These are phyloP conservation scores for Coemansia sp. DNA, from an alignment of 192 early-diverging fungal species.

Conservation along the genomic window DNA sequence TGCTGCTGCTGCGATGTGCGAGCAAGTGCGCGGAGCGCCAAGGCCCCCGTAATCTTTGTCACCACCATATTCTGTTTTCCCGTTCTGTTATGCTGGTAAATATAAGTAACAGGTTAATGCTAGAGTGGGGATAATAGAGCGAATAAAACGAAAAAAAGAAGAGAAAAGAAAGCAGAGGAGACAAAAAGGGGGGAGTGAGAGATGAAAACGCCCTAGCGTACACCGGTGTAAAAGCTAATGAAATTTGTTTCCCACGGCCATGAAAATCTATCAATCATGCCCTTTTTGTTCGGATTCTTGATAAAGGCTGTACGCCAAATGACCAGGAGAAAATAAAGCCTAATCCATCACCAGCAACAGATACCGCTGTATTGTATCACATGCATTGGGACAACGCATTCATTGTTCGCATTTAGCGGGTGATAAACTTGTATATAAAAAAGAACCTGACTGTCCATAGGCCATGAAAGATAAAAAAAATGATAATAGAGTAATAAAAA, in stretches of 20 bases:
- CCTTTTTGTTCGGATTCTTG: too few relatives aligned
- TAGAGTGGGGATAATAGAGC: not conserved
- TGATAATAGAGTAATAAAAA: not conserved
- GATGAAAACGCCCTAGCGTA: not conserved
- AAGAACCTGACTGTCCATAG: not conserved
- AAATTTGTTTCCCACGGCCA: slow-evolving; percentile 11
- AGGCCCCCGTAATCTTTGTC: not conserved
- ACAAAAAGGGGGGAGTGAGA: too few relatives aligned
- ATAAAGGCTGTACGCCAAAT: too few relatives aligned
- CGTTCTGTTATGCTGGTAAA: not conserved
- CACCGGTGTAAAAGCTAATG: not conserved
- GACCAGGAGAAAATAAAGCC: too few relatives aligned
- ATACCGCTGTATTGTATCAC: too few relatives aligned
- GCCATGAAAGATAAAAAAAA: not conserved
- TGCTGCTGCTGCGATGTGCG: not conserved
- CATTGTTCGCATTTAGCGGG: too few relatives aligned
- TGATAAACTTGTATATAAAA: too few relatives aligned
- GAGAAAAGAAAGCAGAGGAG: too few relatives aligned
- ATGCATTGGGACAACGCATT: too few relatives aligned
- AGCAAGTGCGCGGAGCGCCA: not conserved
- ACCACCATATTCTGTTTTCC: not conserved
- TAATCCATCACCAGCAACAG: too few relatives aligned
- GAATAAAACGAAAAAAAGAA: not conserved
- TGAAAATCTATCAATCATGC: not conserved
- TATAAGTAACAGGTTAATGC: not conserved